Base-by-base conservation (phyloP, 495 filamentous ascomycete species). In the Xeromyces bisporus region DNA sequence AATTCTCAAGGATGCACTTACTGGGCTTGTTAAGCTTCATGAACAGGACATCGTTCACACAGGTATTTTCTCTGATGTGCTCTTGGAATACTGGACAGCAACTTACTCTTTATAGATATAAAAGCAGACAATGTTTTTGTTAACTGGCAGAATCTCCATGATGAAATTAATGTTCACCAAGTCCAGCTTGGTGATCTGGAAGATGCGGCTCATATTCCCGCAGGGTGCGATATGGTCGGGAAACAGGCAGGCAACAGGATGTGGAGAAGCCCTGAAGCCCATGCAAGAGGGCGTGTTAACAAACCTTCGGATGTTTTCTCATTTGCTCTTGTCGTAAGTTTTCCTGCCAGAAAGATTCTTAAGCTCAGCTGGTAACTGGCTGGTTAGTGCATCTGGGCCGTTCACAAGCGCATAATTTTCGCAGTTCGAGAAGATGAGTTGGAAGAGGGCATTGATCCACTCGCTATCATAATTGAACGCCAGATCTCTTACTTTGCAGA, bases 401-500 rank as follows among this genome's bases (percentile, higher is more conserved):
- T 55, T 3, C 35, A 42, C 16, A 47, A 43, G 21, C 41, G 41
- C 24, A 26, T 53, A 28, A 39, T 53, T 26, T 49, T 50, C 23
- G 44, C 41, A 10, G 44, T 48, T 17, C 28, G 30, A 13, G 39
- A 53, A 18, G 35, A 48, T 1, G 44, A 50, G 32, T 26, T 50
- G 26, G 38, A 38, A 15, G 39, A 43, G 33, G 53, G 60, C 35
- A 58, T 58, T 26, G 57, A 62, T 39, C 60, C 57, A 17, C 60
- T 68, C 38, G 60, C 60, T 36, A 42, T 56, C 26, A 50, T 53
- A 10, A 41, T 57, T 13, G 48, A 52, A 35, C 58, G 62, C 14
- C 60, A 65, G 33, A 53, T 63, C 10, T 67, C 62, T 2, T 64
- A 62, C 34, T 67, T 65, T 43, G 61, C 53, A 31, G 54, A 67